A percentile compares a stretch with the other conserved stretches of the same genome.
phyloP scores from a whole-genome alignment of 2,329 filamentous ascomycete species.

The Nannizziopsis arthrosporioides region DNA sequence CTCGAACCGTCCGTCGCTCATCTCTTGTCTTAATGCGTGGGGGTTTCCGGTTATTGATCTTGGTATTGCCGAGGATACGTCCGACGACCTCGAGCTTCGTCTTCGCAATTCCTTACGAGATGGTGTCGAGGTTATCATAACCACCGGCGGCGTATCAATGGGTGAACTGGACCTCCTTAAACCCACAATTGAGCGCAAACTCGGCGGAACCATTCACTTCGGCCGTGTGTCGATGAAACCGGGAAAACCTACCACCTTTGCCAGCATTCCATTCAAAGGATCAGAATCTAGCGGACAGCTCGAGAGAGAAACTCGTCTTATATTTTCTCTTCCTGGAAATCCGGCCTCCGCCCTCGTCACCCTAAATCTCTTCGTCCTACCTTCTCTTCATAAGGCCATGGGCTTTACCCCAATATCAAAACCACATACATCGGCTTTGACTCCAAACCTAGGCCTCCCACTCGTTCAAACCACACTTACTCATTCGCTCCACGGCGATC shows the following conservation, averaged over 20 bases:
- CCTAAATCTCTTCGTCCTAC: constrained; percentile 86
- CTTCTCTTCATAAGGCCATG: constrained; percentile 64
- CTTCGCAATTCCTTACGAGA: constrained; percentile 61
- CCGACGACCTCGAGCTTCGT: constrained; percentile 60
- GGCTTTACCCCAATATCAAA: constrained; percentile 42
- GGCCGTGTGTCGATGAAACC: constrained; percentile 96
- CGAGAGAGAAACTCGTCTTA: constrained; percentile 51
- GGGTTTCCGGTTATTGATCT: constrained; percentile 74
- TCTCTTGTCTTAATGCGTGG: constrained; percentile 62
- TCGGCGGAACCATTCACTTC: constrained; percentile 91
- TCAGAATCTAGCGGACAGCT: constrained; percentile 29
- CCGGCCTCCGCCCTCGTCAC: constrained; percentile 88
- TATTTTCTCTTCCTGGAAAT: constrained; percentile 90
- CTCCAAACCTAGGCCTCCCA: constrained; percentile 51
- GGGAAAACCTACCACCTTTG: constrained; percentile 94
- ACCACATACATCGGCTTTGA: constrained; percentile 31
- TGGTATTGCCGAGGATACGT: constrained; percentile 55
- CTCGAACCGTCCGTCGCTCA: constrained; percentile 78
- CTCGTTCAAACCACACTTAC: constrained; percentile 58
- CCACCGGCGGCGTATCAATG: constrained; percentile 93
- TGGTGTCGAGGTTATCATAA: constrained; percentile 69
- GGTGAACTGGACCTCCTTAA: constrained; percentile 94
- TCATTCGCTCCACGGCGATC: constrained; percentile 63
- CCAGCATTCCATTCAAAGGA: constrained; percentile 60
- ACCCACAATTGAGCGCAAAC: constrained; percentile 78